Base-by-base conservation (phyloP, 257 asterid genomes). In the Anisodus tanguticus region DNA sequence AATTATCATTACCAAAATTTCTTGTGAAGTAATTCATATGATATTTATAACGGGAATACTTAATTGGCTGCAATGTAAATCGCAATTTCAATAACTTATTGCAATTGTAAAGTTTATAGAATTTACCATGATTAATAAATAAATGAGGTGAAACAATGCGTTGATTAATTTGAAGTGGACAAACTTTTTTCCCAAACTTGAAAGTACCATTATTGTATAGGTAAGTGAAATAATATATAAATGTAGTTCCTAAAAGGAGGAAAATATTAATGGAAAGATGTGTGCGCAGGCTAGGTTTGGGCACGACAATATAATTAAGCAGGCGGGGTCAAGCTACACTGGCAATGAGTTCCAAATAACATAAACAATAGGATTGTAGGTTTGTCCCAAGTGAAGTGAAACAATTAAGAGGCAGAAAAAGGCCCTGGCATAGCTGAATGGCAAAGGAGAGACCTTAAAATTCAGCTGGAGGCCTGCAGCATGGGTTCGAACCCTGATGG, bases 361-460 rank as follows among this genome's bases (percentile, higher is more conserved):
- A 82, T 68, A 82, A 84, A 79, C 66, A 80, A 67, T 85, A 70
- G 9, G 64, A 77, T 17, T 51, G 67, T 83, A 80, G 15, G 74
- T 55, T 82, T 85, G 82, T 87, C 88, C 79, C 84, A 84, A 87
- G 35, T 47, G 63, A 76, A 43, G 64, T 16, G 3, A 78, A 15
- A 31, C 1, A 12, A 12, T 22, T 22, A 57, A 15, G 63, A 57
- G 19, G 63, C 13, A 22, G 26, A 22, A 57, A 2, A 5, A 57
- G 7, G 26, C 26, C 26, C 26, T 22, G 26, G 0, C 26, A 22
- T 22, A 22, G 26, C 26, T 22, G 26, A 22, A 22, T 22, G 26
- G 26, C 26, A 22, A 22, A 22, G 26, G 26, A 22, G 26, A 22
- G 26, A 22, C 0, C 26, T 22, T 22, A 22, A 22, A 22, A 22